These are phyloP conservation scores for Pythium periplocum DNA, from an alignment of 352 stramenopile species.

Conservation along the genomic window DNA sequence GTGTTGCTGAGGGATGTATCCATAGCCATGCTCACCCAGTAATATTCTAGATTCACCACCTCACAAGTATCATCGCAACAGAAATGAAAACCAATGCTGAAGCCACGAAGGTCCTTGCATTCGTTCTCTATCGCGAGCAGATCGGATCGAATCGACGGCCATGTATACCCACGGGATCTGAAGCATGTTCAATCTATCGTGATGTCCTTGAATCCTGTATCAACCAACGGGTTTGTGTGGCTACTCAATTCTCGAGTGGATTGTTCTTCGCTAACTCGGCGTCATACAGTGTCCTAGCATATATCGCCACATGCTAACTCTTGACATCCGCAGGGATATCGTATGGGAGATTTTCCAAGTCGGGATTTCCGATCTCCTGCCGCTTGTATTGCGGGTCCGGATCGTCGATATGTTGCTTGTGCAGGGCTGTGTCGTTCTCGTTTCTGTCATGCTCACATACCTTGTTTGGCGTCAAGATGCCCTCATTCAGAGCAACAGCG, in stretches of 20 bases:
- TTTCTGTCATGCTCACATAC: constrained; percentile 36
- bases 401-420: constrained; percentile 44
- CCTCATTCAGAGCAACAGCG: constrained; percentile 21
- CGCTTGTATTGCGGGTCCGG: constrained; percentile 33
- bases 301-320: constrained; percentile 33
- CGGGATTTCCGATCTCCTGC: constrained; percentile 25
- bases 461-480: constrained; percentile 27
- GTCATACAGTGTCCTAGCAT: constrained; percentile 13
- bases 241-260: not conserved
- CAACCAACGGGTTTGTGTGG: constrained; percentile 18
- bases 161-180: constrained; percentile 30
- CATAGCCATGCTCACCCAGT: too few relatives aligned
- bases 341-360: constrained; percentile 36
- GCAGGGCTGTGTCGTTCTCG: constrained; percentile 35
- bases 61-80: constrained; percentile 27
- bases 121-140: constrained; percentile 49
- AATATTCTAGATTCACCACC: constrained; percentile 12
- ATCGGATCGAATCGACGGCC: constrained; percentile 33
- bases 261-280: not conserved
- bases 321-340: constrained; percentile 24
- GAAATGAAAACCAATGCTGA: constrained; percentile 33
- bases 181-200: constrained; percentile 32
- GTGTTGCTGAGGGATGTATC: not conserved
- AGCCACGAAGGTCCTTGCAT: constrained; percentile 34
- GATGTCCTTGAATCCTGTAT: constrained; percentile 41